phyloP scores from a whole-genome alignment of 257 asterid species.

The Primulina eburnea region DNA sequence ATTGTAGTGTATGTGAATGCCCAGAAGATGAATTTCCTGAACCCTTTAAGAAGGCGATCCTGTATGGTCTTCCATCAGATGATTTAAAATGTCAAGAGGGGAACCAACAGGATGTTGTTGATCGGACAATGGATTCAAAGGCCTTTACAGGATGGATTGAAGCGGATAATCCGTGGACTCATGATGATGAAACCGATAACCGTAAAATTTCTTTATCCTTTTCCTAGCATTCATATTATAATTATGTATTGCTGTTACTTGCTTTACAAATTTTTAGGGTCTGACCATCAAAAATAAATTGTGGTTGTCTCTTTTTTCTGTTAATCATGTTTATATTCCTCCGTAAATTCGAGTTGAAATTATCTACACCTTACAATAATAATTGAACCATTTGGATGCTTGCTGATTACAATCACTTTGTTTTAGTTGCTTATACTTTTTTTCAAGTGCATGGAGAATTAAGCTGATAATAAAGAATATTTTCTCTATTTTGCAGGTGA shows the following conservation, averaged over 20 bases:
- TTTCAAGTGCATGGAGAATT: conserved; percentile 17
- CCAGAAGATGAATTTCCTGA: conserved; percentile 90
- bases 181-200: conserved; percentile 88
- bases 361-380: conserved; percentile 2
- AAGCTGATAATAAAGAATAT: conserved; percentile 17
- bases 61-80: conserved; percentile 51
- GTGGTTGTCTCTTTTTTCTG: not conserved
- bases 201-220: conserved; percentile 43
- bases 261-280: not conserved
- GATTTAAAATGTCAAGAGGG: conserved; percentile 96
- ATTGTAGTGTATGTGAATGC: conserved; percentile 95
- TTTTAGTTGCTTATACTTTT: not conserved
- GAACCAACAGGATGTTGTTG: conserved; percentile 80
- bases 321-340: not conserved
- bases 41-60: conserved; percentile 54
- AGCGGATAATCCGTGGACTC: conserved; percentile 95
- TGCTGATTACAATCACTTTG: not conserved
- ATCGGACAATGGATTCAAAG: conserved; percentile 84
- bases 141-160: conserved; percentile 89
- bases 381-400: conserved; percentile 6
- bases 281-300: not conserved
- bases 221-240: conserved; percentile 6
- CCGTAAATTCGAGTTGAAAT: not conserved
- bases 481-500: conserved; percentile 51
- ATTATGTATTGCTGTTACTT: not conserved